Evolutionary conservation across 1,139 yeast species (phyloP).

Genomic region (Geotrichum siamense): DNA sequence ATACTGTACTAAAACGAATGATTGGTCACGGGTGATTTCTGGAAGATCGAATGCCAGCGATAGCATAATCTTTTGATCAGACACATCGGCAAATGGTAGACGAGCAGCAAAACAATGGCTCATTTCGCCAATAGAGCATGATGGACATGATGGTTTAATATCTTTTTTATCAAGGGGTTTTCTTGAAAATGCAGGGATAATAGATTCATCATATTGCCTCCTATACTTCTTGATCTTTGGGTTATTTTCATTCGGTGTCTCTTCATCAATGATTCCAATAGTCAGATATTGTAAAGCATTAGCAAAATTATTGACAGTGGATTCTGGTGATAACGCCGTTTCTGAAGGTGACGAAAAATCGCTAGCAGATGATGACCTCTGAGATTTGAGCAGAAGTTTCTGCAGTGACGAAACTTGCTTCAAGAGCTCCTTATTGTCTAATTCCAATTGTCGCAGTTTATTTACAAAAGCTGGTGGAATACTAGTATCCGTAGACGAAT

Average conservation of each 20-base stretch:
- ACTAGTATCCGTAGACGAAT: slow-evolving; percentile 8
- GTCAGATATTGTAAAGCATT: slow-evolving; percentile 16
- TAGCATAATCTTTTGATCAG: slow-evolving; percentile 14
- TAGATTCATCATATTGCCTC: slow-evolving; percentile 1
- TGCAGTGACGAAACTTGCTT: slow-evolving; percentile 15
- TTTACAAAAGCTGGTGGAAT: slow-evolving; percentile 4
- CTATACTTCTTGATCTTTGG: neutral
- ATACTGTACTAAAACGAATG: slow-evolving; percentile 15
- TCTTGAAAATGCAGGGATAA: slow-evolving; percentile 17
- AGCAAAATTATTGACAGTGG: slow-evolving; percentile 16
- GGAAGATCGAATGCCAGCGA: slow-evolving; percentile 19
- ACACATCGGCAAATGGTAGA: slow-evolving; percentile 15
- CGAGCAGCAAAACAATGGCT: slow-evolving; percentile 19
- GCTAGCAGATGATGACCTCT: neutral
- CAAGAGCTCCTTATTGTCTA: slow-evolving; percentile 14
- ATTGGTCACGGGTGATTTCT: slow-evolving; percentile 16
- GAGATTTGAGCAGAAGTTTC: slow-evolving; percentile 12
- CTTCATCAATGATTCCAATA: slow-evolving; percentile 17
- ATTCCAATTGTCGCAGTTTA: slow-evolving; percentile 8
- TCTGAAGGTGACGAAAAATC: slow-evolving; percentile 7
- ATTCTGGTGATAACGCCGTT: slow-evolving; percentile 10
- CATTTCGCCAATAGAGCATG: slow-evolving; percentile 19
- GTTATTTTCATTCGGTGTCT: neutral
- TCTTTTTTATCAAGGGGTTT: slow-evolving; percentile 15
- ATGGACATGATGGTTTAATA: slow-evolving; percentile 15